Conservation (phyloP, 2,329 filamentous ascomycete genomes). For the Fusarium sp. region DNA sequence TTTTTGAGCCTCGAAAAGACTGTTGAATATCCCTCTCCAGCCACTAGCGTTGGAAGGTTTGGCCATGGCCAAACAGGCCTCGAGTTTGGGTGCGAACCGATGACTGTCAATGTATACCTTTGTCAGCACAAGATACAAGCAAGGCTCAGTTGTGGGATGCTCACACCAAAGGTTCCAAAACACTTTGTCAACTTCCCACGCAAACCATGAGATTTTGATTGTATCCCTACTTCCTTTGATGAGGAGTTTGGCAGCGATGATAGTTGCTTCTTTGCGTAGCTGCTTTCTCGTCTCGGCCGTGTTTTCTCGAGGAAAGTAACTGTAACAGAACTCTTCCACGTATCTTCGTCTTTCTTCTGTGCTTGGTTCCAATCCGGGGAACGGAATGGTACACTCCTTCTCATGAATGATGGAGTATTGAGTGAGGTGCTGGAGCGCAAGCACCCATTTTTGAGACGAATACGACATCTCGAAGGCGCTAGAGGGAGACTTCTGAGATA, state of each 20-base stretch:
- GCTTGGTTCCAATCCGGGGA: not conserved
- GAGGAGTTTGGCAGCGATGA: not conserved
- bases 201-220: not conserved
- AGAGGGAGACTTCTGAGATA: not conserved
- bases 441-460: rapidly evolving
- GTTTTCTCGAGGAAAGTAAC: not conserved
- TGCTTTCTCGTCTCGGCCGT: rapidly evolving
- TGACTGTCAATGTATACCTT: not conserved
- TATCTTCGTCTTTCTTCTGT: not conserved
- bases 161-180: not conserved
- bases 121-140: not conserved
- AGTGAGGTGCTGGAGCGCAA: not conserved
- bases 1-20: not conserved
- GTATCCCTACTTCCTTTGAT: rapidly evolving
- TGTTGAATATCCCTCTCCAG: not conserved
- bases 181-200: rapidly evolving
- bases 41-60: too few relatives aligned
- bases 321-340: not conserved
- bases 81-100: rapidly evolving
- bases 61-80: not conserved
- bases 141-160: rapidly evolving
- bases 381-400: too few relatives aligned
- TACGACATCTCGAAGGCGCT: not conserved
- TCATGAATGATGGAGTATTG: too few relatives aligned
- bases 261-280: not conserved